Percentiles rank a stretch among this genome's conserved stretches.
Conservation (phyloP, 2,329 filamentous ascomycete genomes). For the Emmonsiellopsis sp. region DNA sequence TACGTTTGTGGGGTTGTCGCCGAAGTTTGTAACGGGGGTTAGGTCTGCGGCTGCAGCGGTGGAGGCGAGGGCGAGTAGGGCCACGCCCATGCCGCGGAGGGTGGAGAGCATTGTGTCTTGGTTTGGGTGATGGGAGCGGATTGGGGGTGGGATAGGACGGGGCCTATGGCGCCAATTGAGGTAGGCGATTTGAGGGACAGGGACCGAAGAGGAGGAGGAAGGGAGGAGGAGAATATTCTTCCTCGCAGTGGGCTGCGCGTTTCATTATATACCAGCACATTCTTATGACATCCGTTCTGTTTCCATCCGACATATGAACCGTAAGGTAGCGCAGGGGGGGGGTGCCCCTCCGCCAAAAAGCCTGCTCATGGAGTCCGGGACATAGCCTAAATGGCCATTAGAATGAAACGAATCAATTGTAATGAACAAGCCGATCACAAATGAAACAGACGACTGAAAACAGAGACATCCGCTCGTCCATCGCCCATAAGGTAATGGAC, state of each 20-base stretch:
- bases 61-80: background rate
- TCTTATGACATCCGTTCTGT: background rate
- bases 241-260: background rate
- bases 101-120: background rate
- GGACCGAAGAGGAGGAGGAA: background rate
- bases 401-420: too few species aligned
- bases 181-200: background rate
- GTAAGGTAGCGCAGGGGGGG: background rate
- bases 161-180: background rate
- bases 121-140: background rate
- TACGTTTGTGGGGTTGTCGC: constrained; percentile 37
- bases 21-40: constrained; percentile 29
- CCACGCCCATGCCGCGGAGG: background rate
- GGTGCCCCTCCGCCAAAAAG: background rate
- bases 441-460: too few species aligned
- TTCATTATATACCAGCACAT: background rate
- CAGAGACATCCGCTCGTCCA: too few species aligned
- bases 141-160: background rate
- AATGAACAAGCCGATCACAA: too few species aligned
- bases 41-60: background rate
- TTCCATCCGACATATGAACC: background rate
- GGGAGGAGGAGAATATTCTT: background rate
- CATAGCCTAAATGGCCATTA: too few species aligned
- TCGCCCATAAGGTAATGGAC: too few species aligned
- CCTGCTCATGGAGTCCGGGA: background rate